Percentiles rank a stretch among this genome's conserved stretches.
phyloP scores from a whole-genome alignment of 768 basidiomycete species.

The Serendipita vermifera region DNA sequence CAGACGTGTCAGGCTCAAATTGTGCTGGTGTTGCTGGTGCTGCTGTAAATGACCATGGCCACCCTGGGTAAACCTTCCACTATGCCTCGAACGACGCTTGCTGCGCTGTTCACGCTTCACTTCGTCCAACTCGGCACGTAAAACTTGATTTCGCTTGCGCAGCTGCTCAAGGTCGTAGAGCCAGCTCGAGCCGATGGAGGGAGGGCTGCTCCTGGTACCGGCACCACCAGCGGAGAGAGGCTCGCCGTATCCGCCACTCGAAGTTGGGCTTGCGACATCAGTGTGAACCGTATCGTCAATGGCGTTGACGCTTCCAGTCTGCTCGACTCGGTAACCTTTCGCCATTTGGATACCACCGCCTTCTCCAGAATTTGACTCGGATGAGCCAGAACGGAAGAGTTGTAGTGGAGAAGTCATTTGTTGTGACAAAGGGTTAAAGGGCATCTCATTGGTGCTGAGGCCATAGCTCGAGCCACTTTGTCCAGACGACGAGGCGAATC shows the following conservation, averaged over 20 bases:
- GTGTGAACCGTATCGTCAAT: background rate
- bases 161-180: slow-evolving; percentile 32
- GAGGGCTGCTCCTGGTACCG: background rate
- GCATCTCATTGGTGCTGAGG: slow-evolving; percentile 6
- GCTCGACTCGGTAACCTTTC: background rate
- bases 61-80: too few relatives aligned
- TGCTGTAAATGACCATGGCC: too few relatives aligned
- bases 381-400: background rate
- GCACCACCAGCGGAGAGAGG: background rate
- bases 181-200: slow-evolving; percentile 24
- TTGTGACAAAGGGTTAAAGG: background rate
- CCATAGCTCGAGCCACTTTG: background rate
- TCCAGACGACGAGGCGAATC: background rate
- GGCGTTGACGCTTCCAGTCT: background rate
- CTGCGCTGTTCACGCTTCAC: too few relatives aligned
- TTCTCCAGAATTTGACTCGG: background rate
- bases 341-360: background rate
- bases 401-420: background rate
- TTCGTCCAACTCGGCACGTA: slow-evolving; percentile 25
- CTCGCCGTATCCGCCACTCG: background rate
- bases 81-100: too few relatives aligned
- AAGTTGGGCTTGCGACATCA: background rate
- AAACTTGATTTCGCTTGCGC: slow-evolving; percentile 23
- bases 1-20: too few relatives aligned
- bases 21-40: too few relatives aligned